phyloP scores from a whole-genome alignment of 2,329 filamentous ascomycete species.

The Ustilaginoidea virens region DNA sequence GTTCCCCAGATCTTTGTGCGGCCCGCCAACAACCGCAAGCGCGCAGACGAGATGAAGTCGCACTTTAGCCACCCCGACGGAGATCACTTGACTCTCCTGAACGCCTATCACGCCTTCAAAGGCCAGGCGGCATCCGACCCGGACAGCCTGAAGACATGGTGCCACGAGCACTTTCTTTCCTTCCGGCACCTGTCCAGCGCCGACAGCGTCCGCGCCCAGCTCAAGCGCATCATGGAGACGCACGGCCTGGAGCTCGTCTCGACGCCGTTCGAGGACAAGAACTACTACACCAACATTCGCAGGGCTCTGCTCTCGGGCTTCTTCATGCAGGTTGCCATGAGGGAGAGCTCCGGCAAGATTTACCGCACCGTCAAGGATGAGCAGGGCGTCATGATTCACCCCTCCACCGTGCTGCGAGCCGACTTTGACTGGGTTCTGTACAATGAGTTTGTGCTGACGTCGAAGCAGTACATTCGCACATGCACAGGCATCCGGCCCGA shows the following conservation, averaged over 20 bases:
- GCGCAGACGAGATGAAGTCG: conserved; percentile 93
- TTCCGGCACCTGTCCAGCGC: conserved; percentile 79
- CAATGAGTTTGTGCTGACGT: conserved; percentile 95
- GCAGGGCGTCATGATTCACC: conserved; percentile 83
- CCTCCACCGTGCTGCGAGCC: conserved; percentile 73
- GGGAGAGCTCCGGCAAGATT: conserved; percentile 71
- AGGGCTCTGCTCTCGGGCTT: conserved; percentile 85
- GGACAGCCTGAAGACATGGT: conserved; percentile 73
- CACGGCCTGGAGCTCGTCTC: conserved; percentile 73
- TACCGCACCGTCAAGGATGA: conserved; percentile 96
- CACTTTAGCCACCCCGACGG: conserved; percentile 86
- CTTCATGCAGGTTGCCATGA: conserved; percentile 99
- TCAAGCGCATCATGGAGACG: conserved; percentile 94
- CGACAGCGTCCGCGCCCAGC: conserved; percentile 82
- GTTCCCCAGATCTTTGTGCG: conserved; percentile 90
- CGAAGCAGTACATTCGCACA: conserved; percentile 94
- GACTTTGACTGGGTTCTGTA: conserved; percentile 96
- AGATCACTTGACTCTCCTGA: conserved; percentile 89
- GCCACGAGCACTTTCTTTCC: conserved; percentile 90
- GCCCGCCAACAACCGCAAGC: conserved; percentile 70
- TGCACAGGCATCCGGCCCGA: conserved; percentile 86
- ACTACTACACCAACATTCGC: conserved; percentile 96
- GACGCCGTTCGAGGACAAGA: conserved; percentile 84
- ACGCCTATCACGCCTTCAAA: conserved; percentile 97
- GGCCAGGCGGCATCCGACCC: conserved; percentile 42